Evolutionary conservation across 257 asterid species (phyloP).

Genomic region (Ligustrum vulgare): DNA sequence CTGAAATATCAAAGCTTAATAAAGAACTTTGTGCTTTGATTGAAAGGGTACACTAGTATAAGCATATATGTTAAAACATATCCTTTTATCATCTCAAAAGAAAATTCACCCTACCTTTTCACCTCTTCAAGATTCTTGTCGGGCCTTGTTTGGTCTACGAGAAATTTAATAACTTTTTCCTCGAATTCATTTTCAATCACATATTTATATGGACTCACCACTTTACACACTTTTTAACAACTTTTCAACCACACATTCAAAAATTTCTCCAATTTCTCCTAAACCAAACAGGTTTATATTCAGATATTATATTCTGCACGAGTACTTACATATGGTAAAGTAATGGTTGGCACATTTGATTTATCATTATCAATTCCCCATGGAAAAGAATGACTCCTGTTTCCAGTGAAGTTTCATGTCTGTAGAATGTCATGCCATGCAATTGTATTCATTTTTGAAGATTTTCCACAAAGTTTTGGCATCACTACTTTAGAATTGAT

Average conservation of each 20-base stretch:
- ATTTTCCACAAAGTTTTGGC: background rate
- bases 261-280: no score
- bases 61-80: background rate
- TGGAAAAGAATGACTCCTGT: background rate
- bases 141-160: no score
- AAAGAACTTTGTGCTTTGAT: background rate
- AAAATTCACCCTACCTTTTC: no score
- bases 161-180: no score
- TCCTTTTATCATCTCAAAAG: background rate
- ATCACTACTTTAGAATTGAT: background rate
- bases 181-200: no score
- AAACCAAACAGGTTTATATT: background rate
- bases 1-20: background rate
- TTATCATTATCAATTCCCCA: background rate
- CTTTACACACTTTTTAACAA: no score
- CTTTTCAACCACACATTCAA: no score
- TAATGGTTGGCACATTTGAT: background rate
- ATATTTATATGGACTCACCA: no score
- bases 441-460: background rate
- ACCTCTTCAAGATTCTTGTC: no score
- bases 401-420: background rate
- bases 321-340: background rate
- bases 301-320: background rate
- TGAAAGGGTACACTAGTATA: background rate
- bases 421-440: background rate